phyloP scores from a whole-genome alignment of 106 monocot genomes.

The Acorus calamus region DNA sequence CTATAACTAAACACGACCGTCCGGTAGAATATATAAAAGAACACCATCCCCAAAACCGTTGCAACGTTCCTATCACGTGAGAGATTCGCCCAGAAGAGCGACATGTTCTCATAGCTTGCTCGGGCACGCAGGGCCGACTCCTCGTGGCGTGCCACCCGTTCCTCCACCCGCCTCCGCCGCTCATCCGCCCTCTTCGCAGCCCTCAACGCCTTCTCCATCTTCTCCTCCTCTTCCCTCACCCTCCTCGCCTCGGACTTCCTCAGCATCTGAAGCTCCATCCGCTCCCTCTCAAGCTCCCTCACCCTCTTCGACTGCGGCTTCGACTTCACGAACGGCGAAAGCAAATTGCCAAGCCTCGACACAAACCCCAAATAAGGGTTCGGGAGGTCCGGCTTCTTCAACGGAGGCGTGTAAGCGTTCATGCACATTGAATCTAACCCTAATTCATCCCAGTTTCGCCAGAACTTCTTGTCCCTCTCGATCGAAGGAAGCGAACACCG shows the following conservation, averaged over 20 bases:
- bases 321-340: slow-evolving; percentile 18
- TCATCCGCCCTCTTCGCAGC: slow-evolving; percentile 58
- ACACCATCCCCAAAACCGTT: slow-evolving; percentile 42
- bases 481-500: slow-evolving; percentile 41
- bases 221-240: slow-evolving; percentile 39
- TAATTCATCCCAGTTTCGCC: slow-evolving; percentile 50
- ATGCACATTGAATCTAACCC: slow-evolving; percentile 45
- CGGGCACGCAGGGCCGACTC: slow-evolving; percentile 55
- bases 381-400: slow-evolving; percentile 54
- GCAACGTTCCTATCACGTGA: slow-evolving; percentile 52
- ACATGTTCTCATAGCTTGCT: slow-evolving; percentile 54
- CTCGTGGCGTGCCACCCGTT: slow-evolving; percentile 35
- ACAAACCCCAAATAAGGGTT: slow-evolving; percentile 45
- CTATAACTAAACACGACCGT: slow-evolving; percentile 70
- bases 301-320: slow-evolving; percentile 52
- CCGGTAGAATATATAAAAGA: slow-evolving; percentile 63
- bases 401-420: slow-evolving; percentile 69
- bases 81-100: slow-evolving; percentile 45
- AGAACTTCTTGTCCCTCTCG: slow-evolving; percentile 60
- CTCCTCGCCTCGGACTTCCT: slow-evolving; percentile 9
- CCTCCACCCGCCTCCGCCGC: slow-evolving; percentile 34
- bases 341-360: slow-evolving; percentile 11
- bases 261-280: slow-evolving; percentile 30
- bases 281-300: slow-evolving; percentile 43
- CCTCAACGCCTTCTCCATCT: slow-evolving; percentile 39